phyloP scores from a whole-genome alignment of 2,329 filamentous ascomycete genomes.

The Fonsecaea pedrosoi region DNA sequence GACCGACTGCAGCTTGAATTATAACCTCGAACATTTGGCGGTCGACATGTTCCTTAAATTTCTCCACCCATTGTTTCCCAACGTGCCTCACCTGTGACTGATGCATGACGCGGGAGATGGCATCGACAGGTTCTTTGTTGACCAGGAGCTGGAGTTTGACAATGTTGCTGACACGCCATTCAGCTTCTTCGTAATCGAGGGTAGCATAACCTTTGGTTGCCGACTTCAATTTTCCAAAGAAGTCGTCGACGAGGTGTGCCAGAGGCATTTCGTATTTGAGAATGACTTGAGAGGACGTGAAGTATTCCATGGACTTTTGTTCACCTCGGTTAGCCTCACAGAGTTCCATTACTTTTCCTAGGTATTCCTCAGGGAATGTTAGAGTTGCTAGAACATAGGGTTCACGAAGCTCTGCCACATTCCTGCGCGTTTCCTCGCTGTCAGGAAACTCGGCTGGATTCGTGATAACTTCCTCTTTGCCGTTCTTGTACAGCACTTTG shows the following conservation, averaged over 20 bases:
- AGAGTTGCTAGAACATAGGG: conserved; percentile 83
- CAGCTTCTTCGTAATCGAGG: conserved; percentile 94
- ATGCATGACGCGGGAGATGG: conserved; percentile 89
- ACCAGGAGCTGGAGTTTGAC: conserved; percentile 91
- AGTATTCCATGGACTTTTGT: conserved; percentile 88
- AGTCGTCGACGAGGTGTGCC: conserved; percentile 89
- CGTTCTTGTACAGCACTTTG: conserved; percentile 79
- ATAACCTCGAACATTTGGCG: conserved; percentile 97
- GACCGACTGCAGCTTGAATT: conserved; percentile 88
- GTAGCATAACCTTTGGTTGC: conserved; percentile 94
- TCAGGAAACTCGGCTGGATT: conserved; percentile 92
- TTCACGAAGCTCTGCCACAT: conserved; percentile 69
- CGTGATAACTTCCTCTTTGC: conserved; percentile 77
- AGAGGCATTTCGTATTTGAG: conserved; percentile 89
- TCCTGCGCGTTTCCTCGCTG: conserved; percentile 62
- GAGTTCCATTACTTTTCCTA: conserved; percentile 92
- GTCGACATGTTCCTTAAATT: conserved; percentile 97
- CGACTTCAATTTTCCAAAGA: conserved; percentile 96
- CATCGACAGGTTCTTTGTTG: conserved; percentile 91
- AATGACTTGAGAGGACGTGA: conserved; percentile 90
- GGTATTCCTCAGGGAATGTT: conserved; percentile 90
- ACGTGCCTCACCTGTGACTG: conserved; percentile 78
- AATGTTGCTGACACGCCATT: conserved; percentile 79
- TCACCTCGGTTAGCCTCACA: conserved; percentile 89
- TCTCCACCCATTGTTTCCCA: conserved; percentile 86